A percentile compares a stretch with the other conserved stretches of the same genome.
Conservation (phyloP, 768 basidiomycete genomes). For the Saitozyma sp. region DNA sequence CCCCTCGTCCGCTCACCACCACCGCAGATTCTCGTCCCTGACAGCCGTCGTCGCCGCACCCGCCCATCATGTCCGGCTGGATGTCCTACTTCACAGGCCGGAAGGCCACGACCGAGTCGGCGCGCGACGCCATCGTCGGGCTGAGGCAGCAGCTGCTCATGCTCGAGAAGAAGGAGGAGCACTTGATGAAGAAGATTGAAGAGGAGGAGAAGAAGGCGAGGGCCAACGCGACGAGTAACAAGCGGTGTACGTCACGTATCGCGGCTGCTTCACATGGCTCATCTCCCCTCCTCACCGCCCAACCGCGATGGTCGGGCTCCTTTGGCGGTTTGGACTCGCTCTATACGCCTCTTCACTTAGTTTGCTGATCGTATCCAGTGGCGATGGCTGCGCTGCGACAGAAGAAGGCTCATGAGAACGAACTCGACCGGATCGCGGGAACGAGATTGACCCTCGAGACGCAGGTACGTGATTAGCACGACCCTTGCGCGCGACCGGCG, state of each 20-base stretch:
- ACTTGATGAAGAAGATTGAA: conserved; percentile 92
- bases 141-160: conserved; percentile 91
- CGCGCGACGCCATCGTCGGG: conserved; percentile 88
- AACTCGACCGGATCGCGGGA: conserved; percentile 80
- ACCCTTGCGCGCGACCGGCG: background rate
- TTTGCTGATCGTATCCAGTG: conserved; percentile 55
- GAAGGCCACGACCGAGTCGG: conserved; percentile 72
- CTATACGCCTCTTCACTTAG: too few relatives aligned
- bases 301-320: background rate
- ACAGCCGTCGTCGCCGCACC: background rate
- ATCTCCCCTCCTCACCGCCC: background rate
- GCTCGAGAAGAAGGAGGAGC: conserved; percentile 99
- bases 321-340: too few relatives aligned
- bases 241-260: conserved; percentile 66
- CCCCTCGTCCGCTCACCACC: too few relatives aligned
- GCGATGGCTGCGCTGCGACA: conserved; percentile 86
- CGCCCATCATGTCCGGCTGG: conserved; percentile 56
- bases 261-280: background rate
- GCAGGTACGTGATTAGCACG: conserved; percentile 57
- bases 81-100: conserved; percentile 84
- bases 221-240: conserved; percentile 89
- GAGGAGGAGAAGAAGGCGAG: conserved; percentile 89
- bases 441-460: conserved; percentile 89
- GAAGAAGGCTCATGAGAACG: conserved; percentile 85
- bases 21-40: too few relatives aligned